Evolutionary conservation across 78 protist species (phyloP).

Genomic region (Acrasis kona): DNA sequence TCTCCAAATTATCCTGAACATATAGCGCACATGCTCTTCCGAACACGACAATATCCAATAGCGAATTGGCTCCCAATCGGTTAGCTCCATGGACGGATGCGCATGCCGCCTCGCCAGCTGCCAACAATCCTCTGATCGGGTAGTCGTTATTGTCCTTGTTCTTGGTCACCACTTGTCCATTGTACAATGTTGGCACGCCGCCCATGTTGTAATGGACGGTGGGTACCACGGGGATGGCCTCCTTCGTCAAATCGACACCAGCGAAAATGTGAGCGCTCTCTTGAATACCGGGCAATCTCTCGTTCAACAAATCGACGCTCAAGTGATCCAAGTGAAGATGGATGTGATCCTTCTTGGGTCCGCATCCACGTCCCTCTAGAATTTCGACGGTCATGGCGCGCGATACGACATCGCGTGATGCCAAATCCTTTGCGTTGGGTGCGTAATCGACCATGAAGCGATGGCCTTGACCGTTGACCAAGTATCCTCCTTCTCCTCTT

Average conservation of each 20-base stretch:
- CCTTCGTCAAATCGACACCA: constrained; percentile 97
- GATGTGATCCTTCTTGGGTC: constrained; percentile 90
- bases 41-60: constrained; percentile 96
- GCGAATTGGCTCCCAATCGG: constrained; percentile 97
- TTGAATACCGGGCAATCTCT: constrained; percentile 90
- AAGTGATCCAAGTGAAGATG: constrained; percentile 77
- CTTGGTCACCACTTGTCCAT: constrained; percentile 68
- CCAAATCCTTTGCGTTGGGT: constrained; percentile 95
- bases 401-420: constrained; percentile 98
- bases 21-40: constrained; percentile 89
- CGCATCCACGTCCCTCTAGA: constrained; percentile 79
- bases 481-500: constrained; percentile 98
- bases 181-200: constrained; percentile 94
- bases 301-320: constrained; percentile 37
- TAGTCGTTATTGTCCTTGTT: constrained; percentile 25
- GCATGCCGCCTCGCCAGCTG: constrained; percentile 96
- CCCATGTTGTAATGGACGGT: constrained; percentile 99
- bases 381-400: constrained; percentile 96
- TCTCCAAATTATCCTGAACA: constrained; percentile 22
- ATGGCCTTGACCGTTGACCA: constrained; percentile 91
- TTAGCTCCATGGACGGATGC: constrained; percentile 97
- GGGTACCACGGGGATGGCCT: constrained; percentile 97
- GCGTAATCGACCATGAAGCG: constrained; percentile 99
- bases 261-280: constrained; percentile 98
- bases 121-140: constrained; percentile 86